Evolutionary conservation across 1,284 basidiomycete genomes (phyloP), one percentile per base, ranked within the genome.

Genomic region (Sporisorium scitamineum): DNA sequence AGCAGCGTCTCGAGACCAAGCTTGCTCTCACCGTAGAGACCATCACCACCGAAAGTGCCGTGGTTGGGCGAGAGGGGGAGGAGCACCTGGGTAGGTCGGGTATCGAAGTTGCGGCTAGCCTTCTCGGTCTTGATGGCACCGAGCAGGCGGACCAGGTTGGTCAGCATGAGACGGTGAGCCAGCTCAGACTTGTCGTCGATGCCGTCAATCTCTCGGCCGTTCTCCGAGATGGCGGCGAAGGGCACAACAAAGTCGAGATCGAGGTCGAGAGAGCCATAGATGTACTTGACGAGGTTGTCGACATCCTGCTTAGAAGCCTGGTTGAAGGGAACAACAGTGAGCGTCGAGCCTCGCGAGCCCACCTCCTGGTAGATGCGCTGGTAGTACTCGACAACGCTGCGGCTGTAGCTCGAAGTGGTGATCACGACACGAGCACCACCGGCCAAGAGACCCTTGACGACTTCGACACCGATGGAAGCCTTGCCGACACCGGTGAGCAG

Each of bases 51-150:
- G 86, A 99, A 98, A 53, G 96, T 89, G 80, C 96, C 96, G 84
- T 98, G 96, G 86, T 99, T 99, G 51, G 96, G 97, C 34, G 95
- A 99, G 11, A 99, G 89, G 7, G 97, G 96, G 41, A 98, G 90
- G 73, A 99, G 94, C 76, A 98, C 95, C 87, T 98, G 96, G 0
- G 97, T 99, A 0, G 97, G 96, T 64, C 96, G 93, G 59, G 96
- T 99, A 72, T 97, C 93, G 85, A 98, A 96, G 76, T 95, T 92
- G 63, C 94, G 92, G 76, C 92, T 94, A 16, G 96, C 95, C 88
- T 99, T 99, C 90, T 97, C 98, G 82, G 89, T 91, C 90, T 99
- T 99, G 86, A 99, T 94, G 14, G 94, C 94, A 82, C 96, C 96
- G 48, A 99, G 91, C 61, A 99, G 90, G 47, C 96, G 94, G 27